Conservation (phyloP, 176 grass and related monocot species). For the Oryza rufipogon region DNA sequence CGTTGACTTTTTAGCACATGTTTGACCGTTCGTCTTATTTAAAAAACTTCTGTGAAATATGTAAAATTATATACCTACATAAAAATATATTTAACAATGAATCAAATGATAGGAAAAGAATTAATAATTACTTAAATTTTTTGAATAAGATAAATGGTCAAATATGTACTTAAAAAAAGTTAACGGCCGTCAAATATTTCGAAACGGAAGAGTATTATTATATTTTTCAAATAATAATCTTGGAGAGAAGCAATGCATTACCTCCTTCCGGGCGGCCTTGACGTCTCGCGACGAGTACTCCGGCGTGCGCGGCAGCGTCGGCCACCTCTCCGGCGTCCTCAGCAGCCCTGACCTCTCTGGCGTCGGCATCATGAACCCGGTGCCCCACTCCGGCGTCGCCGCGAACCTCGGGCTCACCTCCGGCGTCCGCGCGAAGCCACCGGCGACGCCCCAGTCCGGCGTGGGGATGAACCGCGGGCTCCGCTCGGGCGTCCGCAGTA, state of each 20-base stretch:
- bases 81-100: too few species aligned
- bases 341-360: slow-evolving; percentile 23
- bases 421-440: slow-evolving; percentile 26
- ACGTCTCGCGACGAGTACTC: slow-evolving; percentile 39
- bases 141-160: too few species aligned
- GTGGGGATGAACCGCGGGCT: slow-evolving; percentile 45
- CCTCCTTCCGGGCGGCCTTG: slow-evolving; percentile 57
- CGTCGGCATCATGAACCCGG: slow-evolving; percentile 52
- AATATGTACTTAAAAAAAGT: too few species aligned
- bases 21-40: too few species aligned
- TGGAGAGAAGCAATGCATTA: slow-evolving; percentile 42
- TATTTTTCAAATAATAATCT: not conserved
- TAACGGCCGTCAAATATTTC: too few species aligned
- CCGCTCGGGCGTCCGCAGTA: slow-evolving; percentile 39
- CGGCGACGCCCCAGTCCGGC: slow-evolving; percentile 47
- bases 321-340: slow-evolving; percentile 65
- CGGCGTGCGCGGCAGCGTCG: slow-evolving; percentile 46
- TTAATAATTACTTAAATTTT: too few species aligned
- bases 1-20: too few species aligned
- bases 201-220: not conserved
- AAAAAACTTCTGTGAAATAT: too few species aligned
- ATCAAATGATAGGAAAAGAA: too few species aligned
- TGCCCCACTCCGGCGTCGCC: slow-evolving; percentile 54
- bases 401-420: slow-evolving; percentile 52
- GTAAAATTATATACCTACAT: too few species aligned